These are phyloP conservation scores for Lactarius akahatsu DNA, from an alignment of 768 basidiomycete species.

Conservation along the genomic window DNA sequence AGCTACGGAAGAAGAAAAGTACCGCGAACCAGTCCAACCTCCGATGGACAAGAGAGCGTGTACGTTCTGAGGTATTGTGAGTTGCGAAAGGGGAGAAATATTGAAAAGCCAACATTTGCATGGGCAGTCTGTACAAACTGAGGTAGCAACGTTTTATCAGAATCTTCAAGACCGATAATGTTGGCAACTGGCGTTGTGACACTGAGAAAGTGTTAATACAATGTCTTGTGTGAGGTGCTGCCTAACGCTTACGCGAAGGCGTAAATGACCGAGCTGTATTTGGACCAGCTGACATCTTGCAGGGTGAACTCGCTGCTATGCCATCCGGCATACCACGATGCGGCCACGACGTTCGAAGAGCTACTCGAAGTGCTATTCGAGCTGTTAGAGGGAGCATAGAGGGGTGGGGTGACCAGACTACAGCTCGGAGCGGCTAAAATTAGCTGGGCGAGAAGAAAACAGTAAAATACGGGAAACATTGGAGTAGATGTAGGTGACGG, in stretches of 20 bases:
- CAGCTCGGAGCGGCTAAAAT: constrained; percentile 16
- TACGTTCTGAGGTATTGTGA: constrained; percentile 44
- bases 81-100: not conserved
- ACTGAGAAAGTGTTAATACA: constrained; percentile 29
- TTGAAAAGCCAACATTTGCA: constrained; percentile 34
- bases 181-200: constrained; percentile 37
- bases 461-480: constrained; percentile 9
- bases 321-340: constrained; percentile 71
- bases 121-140: constrained; percentile 53
- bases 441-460: constrained; percentile 13
- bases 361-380: constrained; percentile 1
- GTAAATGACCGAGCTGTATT: constrained; percentile 68
- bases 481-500: not conserved
- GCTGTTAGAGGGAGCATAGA: not conserved
- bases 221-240: too few relatives aligned
- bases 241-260: constrained; percentile 55
- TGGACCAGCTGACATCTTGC: constrained; percentile 57
- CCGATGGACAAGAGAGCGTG: constrained; percentile 61
- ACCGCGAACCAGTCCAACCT: constrained; percentile 66
- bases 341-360: constrained; percentile 38
- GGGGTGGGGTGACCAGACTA: not conserved
- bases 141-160: constrained; percentile 51
- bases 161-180: constrained; percentile 38
- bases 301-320: constrained; percentile 51
- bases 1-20: constrained; percentile 61